Evolutionary conservation across 345 rosid species (phyloP).

Genomic region (Acer campestre): DNA sequence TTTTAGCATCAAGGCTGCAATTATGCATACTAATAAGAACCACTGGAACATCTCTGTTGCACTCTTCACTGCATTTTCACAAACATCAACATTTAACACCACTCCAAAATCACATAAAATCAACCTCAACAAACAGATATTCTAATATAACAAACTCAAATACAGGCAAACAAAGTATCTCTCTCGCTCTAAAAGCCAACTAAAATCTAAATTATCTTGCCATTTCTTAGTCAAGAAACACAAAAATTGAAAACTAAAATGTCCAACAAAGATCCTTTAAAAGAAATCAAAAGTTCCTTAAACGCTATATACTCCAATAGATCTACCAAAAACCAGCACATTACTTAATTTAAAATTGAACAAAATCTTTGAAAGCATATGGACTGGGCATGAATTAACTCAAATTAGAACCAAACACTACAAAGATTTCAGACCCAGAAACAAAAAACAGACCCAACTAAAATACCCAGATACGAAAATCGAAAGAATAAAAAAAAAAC

Average conservation of each 20-base stretch:
- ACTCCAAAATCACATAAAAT: not conserved
- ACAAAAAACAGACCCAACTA: not conserved
- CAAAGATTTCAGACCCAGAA: too few relatives aligned
- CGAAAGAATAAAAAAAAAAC: not conserved
- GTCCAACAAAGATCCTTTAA: too few relatives aligned
- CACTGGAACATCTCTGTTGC: slow-evolving; percentile 73
- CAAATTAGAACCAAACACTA: too few relatives aligned
- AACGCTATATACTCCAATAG: too few relatives aligned
- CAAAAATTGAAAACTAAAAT: too few relatives aligned
- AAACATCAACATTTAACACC: not conserved
- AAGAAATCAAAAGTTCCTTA: too few relatives aligned
- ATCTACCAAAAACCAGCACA: too few relatives aligned
- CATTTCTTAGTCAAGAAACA: too few relatives aligned
- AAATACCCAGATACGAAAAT: not conserved
- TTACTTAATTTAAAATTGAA: too few relatives aligned
- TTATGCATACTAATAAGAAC: slow-evolving; percentile 78
- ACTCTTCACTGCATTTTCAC: slow-evolving; percentile 61
- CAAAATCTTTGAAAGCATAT: too few relatives aligned
- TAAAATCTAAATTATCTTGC: not conserved
- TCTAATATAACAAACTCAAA: not conserved
- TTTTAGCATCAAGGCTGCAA: slow-evolving; percentile 88
- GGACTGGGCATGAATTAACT: too few relatives aligned
- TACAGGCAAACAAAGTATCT: not conserved
- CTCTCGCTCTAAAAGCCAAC: not conserved
- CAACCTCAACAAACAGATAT: too few relatives aligned